phyloP scores from a whole-genome alignment of 768 basidiomycete species.

The Gymnopilus dilepis region DNA sequence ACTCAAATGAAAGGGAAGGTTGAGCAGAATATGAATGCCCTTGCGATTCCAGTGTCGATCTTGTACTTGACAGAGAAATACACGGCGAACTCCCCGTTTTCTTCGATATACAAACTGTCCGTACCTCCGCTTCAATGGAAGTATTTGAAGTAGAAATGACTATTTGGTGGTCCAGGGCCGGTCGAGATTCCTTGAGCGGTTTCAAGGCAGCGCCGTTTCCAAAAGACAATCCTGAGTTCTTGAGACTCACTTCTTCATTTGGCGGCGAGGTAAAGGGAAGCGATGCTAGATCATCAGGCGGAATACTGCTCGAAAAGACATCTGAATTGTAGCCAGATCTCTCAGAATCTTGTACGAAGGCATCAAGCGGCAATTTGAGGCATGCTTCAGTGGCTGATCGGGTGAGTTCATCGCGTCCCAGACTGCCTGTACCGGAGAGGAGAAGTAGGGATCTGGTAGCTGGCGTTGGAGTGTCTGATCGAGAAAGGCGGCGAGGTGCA shows the following conservation, averaged over 20 bases:
- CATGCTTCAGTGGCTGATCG: slow-evolving; percentile 1
- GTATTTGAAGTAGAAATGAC: no score
- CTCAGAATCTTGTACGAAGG: not conserved
- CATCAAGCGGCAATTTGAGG: not conserved
- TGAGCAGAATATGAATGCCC: not conserved
- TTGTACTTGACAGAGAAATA: not conserved
- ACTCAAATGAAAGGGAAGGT: not conserved
- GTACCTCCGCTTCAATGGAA: not conserved
- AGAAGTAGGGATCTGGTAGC: not conserved
- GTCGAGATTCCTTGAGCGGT: not conserved
- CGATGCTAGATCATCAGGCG: not conserved
- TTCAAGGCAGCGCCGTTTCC: not conserved
- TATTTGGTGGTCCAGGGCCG: not conserved
- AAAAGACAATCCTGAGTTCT: no score
- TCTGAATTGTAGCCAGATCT: not conserved
- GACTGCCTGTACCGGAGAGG: not conserved
- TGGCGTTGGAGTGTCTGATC: slow-evolving; percentile 7
- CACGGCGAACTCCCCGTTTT: not conserved
- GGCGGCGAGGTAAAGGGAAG: no score
- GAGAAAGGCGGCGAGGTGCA: not conserved
- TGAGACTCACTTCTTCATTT: no score
- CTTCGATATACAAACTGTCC: not conserved
- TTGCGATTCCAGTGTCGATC: no score
- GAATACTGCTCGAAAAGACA: not conserved
- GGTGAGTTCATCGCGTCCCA: not conserved